Evolutionary conservation across 257 asterid genomes (phyloP).

Genomic region (Scutellaria baicalensis): DNA sequence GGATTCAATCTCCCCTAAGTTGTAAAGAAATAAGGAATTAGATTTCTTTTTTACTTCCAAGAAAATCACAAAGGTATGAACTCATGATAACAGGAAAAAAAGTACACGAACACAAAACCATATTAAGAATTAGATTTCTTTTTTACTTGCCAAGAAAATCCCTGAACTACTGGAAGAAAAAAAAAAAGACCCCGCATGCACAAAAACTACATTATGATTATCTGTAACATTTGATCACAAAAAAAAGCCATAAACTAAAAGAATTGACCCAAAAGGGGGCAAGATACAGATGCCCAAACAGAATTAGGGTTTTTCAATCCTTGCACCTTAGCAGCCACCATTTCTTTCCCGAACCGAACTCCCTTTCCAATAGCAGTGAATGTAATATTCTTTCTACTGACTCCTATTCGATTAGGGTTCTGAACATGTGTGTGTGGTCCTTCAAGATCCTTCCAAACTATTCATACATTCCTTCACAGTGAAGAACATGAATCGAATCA

Average conservation of each 20-base stretch:
- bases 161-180: neutral
- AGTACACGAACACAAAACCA: neutral
- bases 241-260: no score
- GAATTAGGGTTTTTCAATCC: conserved; percentile 14
- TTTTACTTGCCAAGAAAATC: neutral
- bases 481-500: neutral
- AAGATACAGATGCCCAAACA: neutral
- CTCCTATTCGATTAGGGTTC: neutral
- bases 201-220: neutral
- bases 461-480: neutral
- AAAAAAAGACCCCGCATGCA: neutral
- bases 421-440: neutral
- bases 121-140: neutral
- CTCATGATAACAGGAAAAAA: neutral
- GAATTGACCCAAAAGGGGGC: neutral
- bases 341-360: conserved; percentile 14
- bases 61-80: neutral
- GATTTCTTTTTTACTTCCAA: neutral
- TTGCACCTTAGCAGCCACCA: conserved; percentile 44
- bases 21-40: neutral
- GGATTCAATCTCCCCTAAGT: conserved; percentile 34
- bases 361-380: neutral
- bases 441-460: conserved; percentile 14
- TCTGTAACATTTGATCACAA: neutral
- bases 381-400: neutral